Evolutionary conservation across 768 basidiomycete species (phyloP), one percentile per base, ranked within the genome.

Genomic region (Tricholoma flavovirens): DNA sequence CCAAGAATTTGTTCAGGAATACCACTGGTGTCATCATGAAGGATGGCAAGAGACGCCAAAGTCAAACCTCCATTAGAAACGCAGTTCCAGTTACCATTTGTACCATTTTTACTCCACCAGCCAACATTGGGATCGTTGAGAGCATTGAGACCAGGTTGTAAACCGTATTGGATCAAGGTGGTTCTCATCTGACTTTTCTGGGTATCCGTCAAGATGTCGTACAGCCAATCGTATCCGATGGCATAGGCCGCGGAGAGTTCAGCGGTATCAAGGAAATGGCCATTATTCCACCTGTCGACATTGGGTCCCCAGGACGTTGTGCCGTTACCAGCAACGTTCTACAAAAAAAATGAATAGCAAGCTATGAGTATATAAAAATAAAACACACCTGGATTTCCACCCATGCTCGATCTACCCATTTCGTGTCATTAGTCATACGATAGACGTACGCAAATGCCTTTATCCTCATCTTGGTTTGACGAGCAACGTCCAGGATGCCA

Each of bases 41-140:
- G 74, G 64, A 99, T 93, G 32, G 97, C 94, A 56, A 99, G 84
- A 1, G 97, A 83, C 46, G 81, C 97, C 67, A 98, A 69, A 17
- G 89, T 93, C 59, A 98, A 75, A 56, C 97, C 97, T 48, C 83
- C 82, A 69, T 98, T 98, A 76, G 88, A 93, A 55, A 93, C 91
- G 69, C 96, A 98, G 70, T 99, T 99, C 97, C 97, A 99, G 77
- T 98, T 99, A 17, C 96, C 96, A 58, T 78, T 79, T 46, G 82
- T 81, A 29, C 26, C 46, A 59, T 75, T 79, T 51, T 61, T 77
- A 51, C 71, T 79, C 94, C 94, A 97, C 94, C 94, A 97, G 49
- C 87, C 86, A 51, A 75, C 78, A 26, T 66, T 59, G 43, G 74
- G 64, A 53, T 70, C 67, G 22, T 75, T 74, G 60, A 78, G 86